Evolutionary conservation across 2,329 filamentous ascomycete species (phyloP), one percentile per base, ranked within the genome.

Genomic region (Fusarium falciforme): DNA sequence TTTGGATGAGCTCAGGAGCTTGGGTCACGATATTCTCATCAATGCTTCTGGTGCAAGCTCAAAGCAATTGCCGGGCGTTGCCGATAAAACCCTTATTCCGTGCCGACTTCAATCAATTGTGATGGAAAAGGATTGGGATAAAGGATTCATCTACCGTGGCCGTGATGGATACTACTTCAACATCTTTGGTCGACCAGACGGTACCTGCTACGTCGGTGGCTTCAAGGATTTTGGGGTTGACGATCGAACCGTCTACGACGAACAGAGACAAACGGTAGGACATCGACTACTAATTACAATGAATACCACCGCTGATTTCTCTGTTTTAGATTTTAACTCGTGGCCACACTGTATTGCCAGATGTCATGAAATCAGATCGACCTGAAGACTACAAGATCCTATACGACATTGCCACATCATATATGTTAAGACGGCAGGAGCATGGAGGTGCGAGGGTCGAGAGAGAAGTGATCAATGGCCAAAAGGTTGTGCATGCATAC

Each of bases 401-500:
- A 10, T 67, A 67, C 38, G 58, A 62, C 31, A 67, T 67, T 62
- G 58, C 47, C 36, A 57, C 58, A 8, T 47, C 58, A 5, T 67
- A 62, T 20, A 11, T 16, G 11, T 49, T 62, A 8, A 27, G 64
- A 25, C 58, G 47, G 5, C 49, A 58, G 20, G 38, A 62, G 3
- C 6, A 67, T 7, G 58, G 64, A 8, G 64, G 64, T 5, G 25
- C 36, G 1, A 67, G 64, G 29, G 58, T 62, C 3, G 64, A 62
- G 11, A 61, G 33, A 22, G 58, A 67, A 27, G 8, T 62, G 2
- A n/a, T 61, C 14, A 55, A 57, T 31, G 64, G 58, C 3, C 64
- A 67, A 38, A 67, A 36, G 31, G 64, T 62, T 27, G 58, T 67
- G 5, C 64, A 67, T 20, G 64, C 64, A 12, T 67, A 62, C 12